phyloP scores from a whole-genome alignment of 768 basidiomycete genomes.

The Boletus edulis region DNA sequence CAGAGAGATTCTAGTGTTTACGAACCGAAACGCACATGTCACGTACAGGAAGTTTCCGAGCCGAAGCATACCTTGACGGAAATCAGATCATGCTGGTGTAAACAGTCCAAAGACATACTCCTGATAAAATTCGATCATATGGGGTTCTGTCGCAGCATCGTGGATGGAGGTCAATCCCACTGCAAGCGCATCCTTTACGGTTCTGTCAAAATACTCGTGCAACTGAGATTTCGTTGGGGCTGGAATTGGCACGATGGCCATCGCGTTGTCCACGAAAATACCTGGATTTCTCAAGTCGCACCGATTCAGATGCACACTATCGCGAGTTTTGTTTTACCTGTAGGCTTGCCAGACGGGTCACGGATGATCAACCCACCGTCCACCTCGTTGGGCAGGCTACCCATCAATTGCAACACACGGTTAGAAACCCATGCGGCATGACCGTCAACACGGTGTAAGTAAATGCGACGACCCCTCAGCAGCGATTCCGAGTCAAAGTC shows the following conservation, averaged over 20 bases:
- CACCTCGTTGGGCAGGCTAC: conserved; percentile 56
- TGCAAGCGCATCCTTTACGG: conserved; percentile 67
- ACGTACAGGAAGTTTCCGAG: conserved; percentile 65
- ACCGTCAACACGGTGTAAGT: conserved; percentile 72
- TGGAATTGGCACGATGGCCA: conserved; percentile 69
- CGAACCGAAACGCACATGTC: not conserved
- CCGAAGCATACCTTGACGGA: conserved; percentile 59
- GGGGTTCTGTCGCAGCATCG: conserved; percentile 61
- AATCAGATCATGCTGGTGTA: not conserved
- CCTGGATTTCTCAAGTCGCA: conserved; percentile 35
- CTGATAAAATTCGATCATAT: conserved; percentile 61
- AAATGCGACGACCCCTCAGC: conserved; percentile 68
- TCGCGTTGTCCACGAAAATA: conserved; percentile 86
- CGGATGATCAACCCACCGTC: conserved; percentile 77
- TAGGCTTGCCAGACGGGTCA: conserved; percentile 59
- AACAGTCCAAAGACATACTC: conserved; percentile 40
- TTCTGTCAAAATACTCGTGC: conserved; percentile 59
- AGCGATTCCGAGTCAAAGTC: conserved; percentile 72
- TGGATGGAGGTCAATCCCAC: conserved; percentile 86
- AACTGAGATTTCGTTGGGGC: conserved; percentile 54
- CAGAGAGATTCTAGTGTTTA: not conserved
- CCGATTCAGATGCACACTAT: not conserved
- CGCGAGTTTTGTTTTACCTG: conserved; percentile 42
- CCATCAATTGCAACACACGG: conserved; percentile 63
- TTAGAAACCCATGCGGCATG: conserved; percentile 89